These are phyloP conservation scores for Mortierella sp. DNA, from an alignment of 371 early-diverging fungal species.

Conservation along the genomic window DNA sequence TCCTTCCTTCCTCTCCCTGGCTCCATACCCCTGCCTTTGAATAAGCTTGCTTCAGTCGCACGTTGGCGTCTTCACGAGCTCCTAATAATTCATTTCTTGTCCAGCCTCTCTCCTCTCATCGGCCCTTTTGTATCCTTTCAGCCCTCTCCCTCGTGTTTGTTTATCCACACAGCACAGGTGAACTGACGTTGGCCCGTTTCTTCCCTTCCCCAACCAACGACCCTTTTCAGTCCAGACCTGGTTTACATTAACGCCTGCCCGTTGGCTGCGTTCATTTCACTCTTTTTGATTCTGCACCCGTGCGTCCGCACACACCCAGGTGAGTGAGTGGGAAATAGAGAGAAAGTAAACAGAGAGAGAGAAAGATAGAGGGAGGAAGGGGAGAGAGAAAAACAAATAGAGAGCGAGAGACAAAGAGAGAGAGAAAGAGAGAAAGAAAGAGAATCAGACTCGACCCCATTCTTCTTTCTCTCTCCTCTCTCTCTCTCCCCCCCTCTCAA, in stretches of 20 bases:
- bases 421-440: too few relatives aligned
- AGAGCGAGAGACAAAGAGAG: too few relatives aligned
- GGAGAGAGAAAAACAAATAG: too few relatives aligned
- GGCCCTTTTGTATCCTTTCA: background rate
- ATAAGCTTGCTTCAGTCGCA: too few relatives aligned
- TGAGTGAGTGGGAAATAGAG: conserved; percentile 1
- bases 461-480: background rate
- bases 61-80: too few relatives aligned
- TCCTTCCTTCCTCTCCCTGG: too few relatives aligned
- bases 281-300: background rate
- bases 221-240: background rate
- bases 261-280: background rate
- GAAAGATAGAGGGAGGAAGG: too few relatives aligned
- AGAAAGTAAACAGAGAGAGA: too few relatives aligned
- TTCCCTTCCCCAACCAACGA: background rate
- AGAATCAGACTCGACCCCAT: background rate
- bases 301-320: background rate
- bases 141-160: too few relatives aligned
- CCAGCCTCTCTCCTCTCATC: background rate
- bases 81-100: background rate
- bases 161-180: too few relatives aligned
- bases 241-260: conserved; percentile 1
- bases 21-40: background rate
- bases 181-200: too few relatives aligned
- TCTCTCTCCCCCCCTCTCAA: too few relatives aligned